Conservation (phyloP, 2,329 filamentous ascomycete species). For the Xylariaceae sp. region DNA sequence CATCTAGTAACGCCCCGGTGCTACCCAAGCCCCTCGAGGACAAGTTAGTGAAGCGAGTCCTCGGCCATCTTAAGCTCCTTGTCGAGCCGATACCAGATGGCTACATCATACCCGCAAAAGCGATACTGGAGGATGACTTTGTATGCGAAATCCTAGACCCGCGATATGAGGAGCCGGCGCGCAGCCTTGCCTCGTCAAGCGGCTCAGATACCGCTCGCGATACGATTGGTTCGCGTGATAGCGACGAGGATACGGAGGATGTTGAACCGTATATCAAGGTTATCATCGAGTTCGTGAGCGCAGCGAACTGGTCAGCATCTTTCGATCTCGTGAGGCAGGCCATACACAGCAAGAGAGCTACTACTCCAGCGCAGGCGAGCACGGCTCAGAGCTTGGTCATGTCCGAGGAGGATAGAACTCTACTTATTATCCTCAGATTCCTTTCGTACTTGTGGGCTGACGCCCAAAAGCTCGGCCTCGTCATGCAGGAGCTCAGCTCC, state of each 20-base stretch:
- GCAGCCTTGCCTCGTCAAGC: slow-evolving; percentile 40
- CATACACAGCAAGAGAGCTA: slow-evolving; percentile 58
- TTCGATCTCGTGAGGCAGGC: slow-evolving; percentile 65
- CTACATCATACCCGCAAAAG: slow-evolving; percentile 61
- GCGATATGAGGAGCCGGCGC: slow-evolving; percentile 35
- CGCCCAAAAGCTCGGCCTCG: slow-evolving; percentile 62
- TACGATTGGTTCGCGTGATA: slow-evolving; percentile 37
- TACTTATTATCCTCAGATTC: slow-evolving; percentile 63
- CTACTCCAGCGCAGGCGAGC: slow-evolving; percentile 48
- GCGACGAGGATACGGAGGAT: slow-evolving; percentile 48
- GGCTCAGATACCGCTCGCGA: slow-evolving; percentile 48
- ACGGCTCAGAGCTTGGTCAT: slow-evolving; percentile 46
- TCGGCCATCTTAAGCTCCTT: slow-evolving; percentile 63
- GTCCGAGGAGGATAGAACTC: slow-evolving; percentile 58
- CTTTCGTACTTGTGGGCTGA: slow-evolving; percentile 71
- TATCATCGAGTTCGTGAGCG: slow-evolving; percentile 69
- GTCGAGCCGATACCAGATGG: slow-evolving; percentile 65
- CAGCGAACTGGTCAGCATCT: slow-evolving; percentile 66
- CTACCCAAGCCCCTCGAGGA: slow-evolving; percentile 54
- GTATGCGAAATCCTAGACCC: slow-evolving; percentile 47
- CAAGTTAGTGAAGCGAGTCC: slow-evolving; percentile 59
- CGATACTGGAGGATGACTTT: slow-evolving; percentile 61
- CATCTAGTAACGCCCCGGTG: background rate
- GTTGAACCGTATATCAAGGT: slow-evolving; percentile 62
- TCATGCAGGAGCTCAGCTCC: slow-evolving; percentile 71